Conservation (phyloP, 2,329 filamentous ascomycete genomes). For the Fusarium graminum region DNA sequence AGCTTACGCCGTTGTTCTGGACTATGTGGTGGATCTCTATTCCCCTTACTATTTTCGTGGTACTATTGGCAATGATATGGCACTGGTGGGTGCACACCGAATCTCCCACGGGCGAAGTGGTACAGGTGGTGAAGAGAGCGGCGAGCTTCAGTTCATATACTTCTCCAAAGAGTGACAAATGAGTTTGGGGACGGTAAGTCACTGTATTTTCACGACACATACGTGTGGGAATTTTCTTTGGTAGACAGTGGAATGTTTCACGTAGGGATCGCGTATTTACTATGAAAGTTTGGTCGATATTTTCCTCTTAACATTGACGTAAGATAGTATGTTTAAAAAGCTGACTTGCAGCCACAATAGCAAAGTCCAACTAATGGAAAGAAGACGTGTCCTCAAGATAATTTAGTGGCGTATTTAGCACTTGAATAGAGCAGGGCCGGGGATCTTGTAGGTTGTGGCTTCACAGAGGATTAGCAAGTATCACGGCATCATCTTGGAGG, state of each 20-base stretch:
- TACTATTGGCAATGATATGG: constrained; percentile 47
- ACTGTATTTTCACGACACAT: neutral
- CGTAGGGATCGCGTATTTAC: constrained; percentile 8
- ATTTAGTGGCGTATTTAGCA: constrained; percentile 54
- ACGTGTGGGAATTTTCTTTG: neutral
- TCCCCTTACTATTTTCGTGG: constrained; percentile 47
- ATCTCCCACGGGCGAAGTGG: constrained; percentile 38
- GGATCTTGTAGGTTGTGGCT: constrained; percentile 60
- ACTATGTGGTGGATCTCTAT: constrained; percentile 51
- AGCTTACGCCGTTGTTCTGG: constrained; percentile 49
- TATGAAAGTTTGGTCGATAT: constrained; percentile 20
- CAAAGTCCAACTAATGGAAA: constrained; percentile 26
- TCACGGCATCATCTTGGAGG: neutral
- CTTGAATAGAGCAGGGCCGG: constrained; percentile 62
- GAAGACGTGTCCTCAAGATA: neutral
- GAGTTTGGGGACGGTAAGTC: neutral
- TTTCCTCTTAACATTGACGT: constrained; percentile 17
- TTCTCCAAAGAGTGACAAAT: constrained; percentile 16
- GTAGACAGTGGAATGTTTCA: neutral
- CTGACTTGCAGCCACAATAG: constrained; percentile 24
- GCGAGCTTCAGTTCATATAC: constrained; percentile 40
- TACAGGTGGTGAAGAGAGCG: constrained; percentile 40
- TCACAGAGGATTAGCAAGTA: constrained; percentile 1
- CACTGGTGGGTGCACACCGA: constrained; percentile 50
- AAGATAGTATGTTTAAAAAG: constrained; percentile 1